These are phyloP conservation scores for Leccinum olivaceopallidum DNA, from an alignment of 768 basidiomycete genomes.

Conservation along the genomic window DNA sequence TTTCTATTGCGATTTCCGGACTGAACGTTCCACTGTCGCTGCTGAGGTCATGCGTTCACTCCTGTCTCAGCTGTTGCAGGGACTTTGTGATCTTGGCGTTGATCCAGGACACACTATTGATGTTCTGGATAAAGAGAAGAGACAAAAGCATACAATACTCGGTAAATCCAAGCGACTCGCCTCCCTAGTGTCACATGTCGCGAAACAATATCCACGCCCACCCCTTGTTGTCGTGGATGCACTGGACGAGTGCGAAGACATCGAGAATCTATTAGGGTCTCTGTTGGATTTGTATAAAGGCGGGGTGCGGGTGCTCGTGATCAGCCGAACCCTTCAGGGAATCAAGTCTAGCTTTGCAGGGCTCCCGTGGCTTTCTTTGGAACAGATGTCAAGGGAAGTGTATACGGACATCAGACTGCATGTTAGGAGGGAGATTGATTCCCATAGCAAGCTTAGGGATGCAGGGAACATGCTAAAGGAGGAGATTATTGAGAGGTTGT, in stretches of 20 bases:
- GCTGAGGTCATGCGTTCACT: too few species aligned
- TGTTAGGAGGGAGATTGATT: conserved; percentile 7
- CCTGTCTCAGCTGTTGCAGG: not conserved
- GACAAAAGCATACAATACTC: not conserved
- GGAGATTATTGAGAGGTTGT: conserved; percentile 1
- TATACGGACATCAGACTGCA: conserved; percentile 13
- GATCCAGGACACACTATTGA: not conserved
- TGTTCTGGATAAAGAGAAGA: not conserved
- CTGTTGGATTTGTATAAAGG: not conserved
- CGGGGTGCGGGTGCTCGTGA: conserved; percentile 6
- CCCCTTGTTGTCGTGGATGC: conserved; percentile 16
- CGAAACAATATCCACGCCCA: not conserved
- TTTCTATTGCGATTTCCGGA: too few species aligned
- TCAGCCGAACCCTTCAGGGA: conserved; percentile 1
- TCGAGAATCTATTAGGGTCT: conserved; percentile 2
- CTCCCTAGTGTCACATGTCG: not conserved
- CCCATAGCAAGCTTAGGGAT: conserved; percentile 6
- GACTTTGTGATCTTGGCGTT: not conserved
- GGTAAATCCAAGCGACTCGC: not conserved
- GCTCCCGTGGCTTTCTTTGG: conserved; percentile 8
- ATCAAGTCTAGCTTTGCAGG: conserved; percentile 6
- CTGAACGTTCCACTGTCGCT: too few species aligned
- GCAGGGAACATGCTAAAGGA: not conserved
- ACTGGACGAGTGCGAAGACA: conserved; percentile 18
- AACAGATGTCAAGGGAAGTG: not conserved